These are phyloP conservation scores for Aspergillus bombycis DNA, from an alignment of 2,329 filamentous ascomycete species.

Conservation along the genomic window DNA sequence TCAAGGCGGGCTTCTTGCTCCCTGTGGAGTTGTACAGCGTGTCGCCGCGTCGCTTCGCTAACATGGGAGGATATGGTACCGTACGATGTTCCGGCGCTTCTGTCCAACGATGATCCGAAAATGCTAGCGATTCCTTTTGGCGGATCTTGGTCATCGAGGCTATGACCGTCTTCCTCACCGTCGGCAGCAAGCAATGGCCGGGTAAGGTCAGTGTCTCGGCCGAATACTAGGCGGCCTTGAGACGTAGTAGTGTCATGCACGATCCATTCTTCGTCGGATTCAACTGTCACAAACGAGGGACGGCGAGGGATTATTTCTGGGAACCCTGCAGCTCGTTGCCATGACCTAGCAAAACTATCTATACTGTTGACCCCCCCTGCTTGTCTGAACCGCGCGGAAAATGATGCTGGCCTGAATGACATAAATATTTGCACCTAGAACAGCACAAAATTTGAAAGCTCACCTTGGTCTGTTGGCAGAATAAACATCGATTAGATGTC, in stretches of 20 bases:
- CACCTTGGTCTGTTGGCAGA: conserved; percentile 20
- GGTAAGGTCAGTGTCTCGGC: conserved; percentile 32
- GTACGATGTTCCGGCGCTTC: conserved; percentile 70
- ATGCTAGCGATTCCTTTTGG: conserved; percentile 24
- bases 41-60: conserved; percentile 59
- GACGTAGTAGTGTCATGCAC: conserved; percentile 24
- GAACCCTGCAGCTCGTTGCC: conserved; percentile 88
- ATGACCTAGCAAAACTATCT: conserved; percentile 88
- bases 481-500: conserved; percentile 7
- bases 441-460: background rate
- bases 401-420: conserved; percentile 38
- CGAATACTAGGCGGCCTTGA: conserved; percentile 26
- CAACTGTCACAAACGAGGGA: conserved; percentile 70
- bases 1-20: conserved; percentile 53
- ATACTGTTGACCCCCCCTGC: conserved; percentile 92
- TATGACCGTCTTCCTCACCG: conserved; percentile 30
- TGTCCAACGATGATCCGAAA: conserved; percentile 63
- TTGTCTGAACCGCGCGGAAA: conserved; percentile 58
- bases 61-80: conserved; percentile 61
- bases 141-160: conserved; percentile 13
- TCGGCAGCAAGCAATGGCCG: conserved; percentile 34
- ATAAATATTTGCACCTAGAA: background rate
- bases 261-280: conserved; percentile 51
- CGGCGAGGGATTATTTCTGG: conserved; percentile 81
- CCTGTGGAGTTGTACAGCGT: conserved; percentile 57